Base-by-base conservation (phyloP, 1,284 basidiomycete genomes). In the Tylopilus sp. region DNA sequence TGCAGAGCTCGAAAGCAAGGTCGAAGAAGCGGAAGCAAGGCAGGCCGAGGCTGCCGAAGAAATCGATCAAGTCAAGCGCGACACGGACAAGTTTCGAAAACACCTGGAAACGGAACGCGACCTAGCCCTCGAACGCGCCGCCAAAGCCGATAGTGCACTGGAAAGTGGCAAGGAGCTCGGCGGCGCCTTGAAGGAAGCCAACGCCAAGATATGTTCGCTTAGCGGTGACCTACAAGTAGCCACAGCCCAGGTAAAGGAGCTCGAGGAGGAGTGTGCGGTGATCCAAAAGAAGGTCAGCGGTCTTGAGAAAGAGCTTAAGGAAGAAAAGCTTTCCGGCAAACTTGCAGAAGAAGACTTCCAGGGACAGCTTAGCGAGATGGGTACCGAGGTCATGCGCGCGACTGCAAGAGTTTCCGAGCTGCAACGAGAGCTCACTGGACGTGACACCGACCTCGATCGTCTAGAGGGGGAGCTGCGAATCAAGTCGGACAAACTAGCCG, bases 91-190 rank as follows among this genome's bases (percentile, higher is more conserved):
- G 41, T 67, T 71, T 33, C 57, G 81, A 4, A 64, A 63, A 9
- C 72, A 72, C 36, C 58, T 74, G 33, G 66, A 74, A 42, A 75
- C 65, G 4, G 81, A 85, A 50, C 68, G 79, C 39, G 75, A 83
- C 49, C 69, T 75, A 11, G 77, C 82, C 2, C 64, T 73, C 6
- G 77, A 80, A 44, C 74, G 84, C 23, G 77, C 78, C 1, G 73
- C 74, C 56, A 81, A 83, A 58, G 83, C 81, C 0, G 84, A 87
- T 55, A 67, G 62, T 19, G 76, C 76, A 12, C 65, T 86, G 40
- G 80, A 80, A 59, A 77, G 70, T 47, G 81, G 76, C 30, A 74
- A 75, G 51, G 86, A 86, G 43, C 72, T 88, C 1, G 84, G 84
- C 3, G 76, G 76, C 2, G 82, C 82, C 52, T 61, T 89, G 47